A percentile compares a stretch with the other conserved stretches of the same genome.
Evolutionary conservation across 306 rosid species (phyloP).

Genomic region (Pyrus betulifolia): DNA sequence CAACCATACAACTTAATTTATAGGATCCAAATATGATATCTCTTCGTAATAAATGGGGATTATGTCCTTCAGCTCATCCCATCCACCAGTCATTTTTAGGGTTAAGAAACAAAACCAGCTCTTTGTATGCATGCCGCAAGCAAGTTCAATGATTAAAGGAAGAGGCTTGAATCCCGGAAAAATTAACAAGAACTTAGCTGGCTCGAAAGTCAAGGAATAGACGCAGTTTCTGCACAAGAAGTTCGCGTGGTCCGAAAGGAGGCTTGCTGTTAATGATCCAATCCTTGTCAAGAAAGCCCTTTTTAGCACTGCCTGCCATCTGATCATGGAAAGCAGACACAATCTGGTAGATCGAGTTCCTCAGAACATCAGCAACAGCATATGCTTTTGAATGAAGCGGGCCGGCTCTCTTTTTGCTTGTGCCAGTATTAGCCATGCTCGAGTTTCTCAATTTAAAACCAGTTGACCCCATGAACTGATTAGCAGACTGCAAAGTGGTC

Average conservation of each 20-base stretch:
- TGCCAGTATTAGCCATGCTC: conserved; percentile 42
- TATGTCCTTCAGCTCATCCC: conserved; percentile 16
- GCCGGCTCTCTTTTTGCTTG: conserved; percentile 55
- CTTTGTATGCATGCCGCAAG: conserved; percentile 7
- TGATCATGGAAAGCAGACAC: conserved; percentile 77
- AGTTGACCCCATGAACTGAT: conserved; percentile 59
- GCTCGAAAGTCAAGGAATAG: conserved; percentile 77
- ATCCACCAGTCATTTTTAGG: conserved; percentile 5
- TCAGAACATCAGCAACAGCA: conserved; percentile 74
- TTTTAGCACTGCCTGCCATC: conserved; percentile 70
- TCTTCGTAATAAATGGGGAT: conserved; percentile 29
- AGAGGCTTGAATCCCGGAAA: conserved; percentile 5
- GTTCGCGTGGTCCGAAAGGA: conserved; percentile 53
- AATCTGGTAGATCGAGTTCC: conserved; percentile 64
- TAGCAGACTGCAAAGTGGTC: conserved; percentile 54
- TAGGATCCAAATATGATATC: conserved; percentile 15
- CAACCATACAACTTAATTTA: conserved; percentile 10
- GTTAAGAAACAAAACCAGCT: conserved; percentile 21
- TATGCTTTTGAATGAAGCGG: conserved; percentile 68
- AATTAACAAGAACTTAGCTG: conserved; percentile 24
- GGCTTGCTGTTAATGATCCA: conserved; percentile 59
- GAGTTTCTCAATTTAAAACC: conserved; percentile 75
- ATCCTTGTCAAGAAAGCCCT: conserved; percentile 72
- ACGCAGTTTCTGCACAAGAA: conserved; percentile 55
- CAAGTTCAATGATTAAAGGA: conserved; percentile 6